Evolutionary conservation across 805 yeast genomes (phyloP).

Genomic region (Monosporozyma aquatica): DNA sequence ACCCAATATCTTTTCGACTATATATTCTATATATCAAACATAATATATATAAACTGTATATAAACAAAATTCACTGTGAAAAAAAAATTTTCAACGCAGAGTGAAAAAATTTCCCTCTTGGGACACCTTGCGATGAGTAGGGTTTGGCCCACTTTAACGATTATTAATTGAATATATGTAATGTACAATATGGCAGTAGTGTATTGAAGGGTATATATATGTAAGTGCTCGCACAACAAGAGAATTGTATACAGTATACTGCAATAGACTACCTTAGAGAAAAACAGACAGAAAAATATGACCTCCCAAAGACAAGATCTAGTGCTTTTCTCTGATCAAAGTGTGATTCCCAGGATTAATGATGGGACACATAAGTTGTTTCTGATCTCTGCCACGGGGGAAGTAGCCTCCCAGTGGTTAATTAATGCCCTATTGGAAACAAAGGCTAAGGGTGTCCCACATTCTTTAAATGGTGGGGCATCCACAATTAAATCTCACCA

Average conservation of each 20-base stretch:
- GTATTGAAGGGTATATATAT: neutral
- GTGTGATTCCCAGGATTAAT: constrained; percentile 29
- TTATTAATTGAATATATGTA: neutral
- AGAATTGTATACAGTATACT: neutral
- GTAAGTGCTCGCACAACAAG: too few relatives aligned
- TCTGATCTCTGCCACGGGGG: constrained; percentile 35
- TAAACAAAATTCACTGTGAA: neutral
- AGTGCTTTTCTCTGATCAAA: constrained; percentile 41
- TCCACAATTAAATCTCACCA: too few relatives aligned
- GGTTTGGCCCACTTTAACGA: neutral
- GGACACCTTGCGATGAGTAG: constrained; percentile 4
- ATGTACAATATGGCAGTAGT: neutral
- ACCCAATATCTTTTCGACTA: too few relatives aligned
- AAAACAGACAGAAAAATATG: neutral
- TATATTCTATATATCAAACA: too few relatives aligned
- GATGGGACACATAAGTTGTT: constrained; percentile 21
- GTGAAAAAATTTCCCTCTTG: too few relatives aligned
- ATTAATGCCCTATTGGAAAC: constrained; percentile 46
- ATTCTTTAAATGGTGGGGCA: constrained; percentile 33
- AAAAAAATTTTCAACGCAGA: constrained; percentile 4
- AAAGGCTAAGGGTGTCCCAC: constrained; percentile 36
- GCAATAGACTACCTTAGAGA: neutral
- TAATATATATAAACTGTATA: too few relatives aligned
- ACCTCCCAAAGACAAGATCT: constrained; percentile 43
- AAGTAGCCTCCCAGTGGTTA: constrained; percentile 61